Evolutionary conservation across 768 basidiomycete genomes (phyloP), one percentile per base, ranked within the genome.

Genomic region (Mycena polygramma): DNA sequence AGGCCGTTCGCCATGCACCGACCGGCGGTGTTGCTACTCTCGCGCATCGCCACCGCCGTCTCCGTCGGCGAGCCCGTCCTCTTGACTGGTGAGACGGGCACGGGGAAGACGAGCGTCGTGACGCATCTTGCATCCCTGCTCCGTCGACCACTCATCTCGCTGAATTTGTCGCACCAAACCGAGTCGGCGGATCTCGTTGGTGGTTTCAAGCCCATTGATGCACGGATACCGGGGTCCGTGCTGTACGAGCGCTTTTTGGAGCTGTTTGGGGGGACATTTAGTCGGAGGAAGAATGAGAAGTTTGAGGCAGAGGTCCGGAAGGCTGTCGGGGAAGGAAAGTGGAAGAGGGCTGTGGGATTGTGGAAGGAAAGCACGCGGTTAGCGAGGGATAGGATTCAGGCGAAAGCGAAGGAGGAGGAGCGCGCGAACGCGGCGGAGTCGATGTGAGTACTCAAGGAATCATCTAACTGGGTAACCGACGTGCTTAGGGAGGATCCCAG

Each of bases 71-170:
- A 99, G 77, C 96, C 98, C 7, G 84, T 97, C 7, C 87, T 99
- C 10, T 87, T 99, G 30, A 96, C 96, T 0, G 98, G 98, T 54
- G 98, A 99, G 83, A 99, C 98, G 2, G 98, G 98, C n/a, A 99
- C 98, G 1, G 98, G 98, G 17, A 99, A 99, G 81, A 99, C 98
- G 0, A 97, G 96, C 61, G 88, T 91, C 22, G 89, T 99, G 19
- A 94, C 96, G 4, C 91, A 98, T 75, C 86, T 99, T 37, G 92
- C 98, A 14, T 86, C 91, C 2, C 80, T 94, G n/a, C 86, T 98
- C 36, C 87, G 86, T 9, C 88, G 89, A 14, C 90, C 91, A 0
- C 87, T 99, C 41, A 88, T 95, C 63, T 95, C 96, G 0, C 87
- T 99, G 66, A 99, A 99, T 78, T 80, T 99, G 75, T 98, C 96